Evolutionary conservation across 2,329 filamentous ascomycete species (phyloP), one percentile per base, ranked within the genome.

Genomic region (Graphilbum fragrans): DNA sequence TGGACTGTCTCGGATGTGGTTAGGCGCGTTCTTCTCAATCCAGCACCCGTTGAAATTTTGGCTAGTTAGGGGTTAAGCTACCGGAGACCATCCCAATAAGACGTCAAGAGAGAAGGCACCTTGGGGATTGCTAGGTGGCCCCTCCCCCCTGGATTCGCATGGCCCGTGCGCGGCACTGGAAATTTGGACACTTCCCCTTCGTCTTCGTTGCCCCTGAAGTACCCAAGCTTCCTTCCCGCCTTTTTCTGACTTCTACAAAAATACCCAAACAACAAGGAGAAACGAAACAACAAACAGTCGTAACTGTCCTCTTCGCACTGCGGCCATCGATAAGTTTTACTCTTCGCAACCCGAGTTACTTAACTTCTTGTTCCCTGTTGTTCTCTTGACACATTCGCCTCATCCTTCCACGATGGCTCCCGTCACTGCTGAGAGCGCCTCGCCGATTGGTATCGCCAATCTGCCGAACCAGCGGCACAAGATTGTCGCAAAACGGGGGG

Each of bases 401-500:
- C 39, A 10, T 10, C 32, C 35, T 20, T 20, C 27, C 31, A 51
- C 55, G 61, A 80, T 80, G 76, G 71, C 74, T 63, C 62, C 70
- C 54, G 58, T 69, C 52, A 60, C 69, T 57, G 62, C 69, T 51
- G 73, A 77, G 61, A 77, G 69, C 63, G 73, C 74, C 55, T 77
- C 73, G 57, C 74, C 74, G 55, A 80, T 82, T 74, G 78, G 78
- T 64, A 82, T 82, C 68, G 77, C 78, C 67, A 82, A 82, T 64
- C 66, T 81, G 58, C 77, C 77, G 54, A 82, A 82, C 67, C 78
- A 82, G 70, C 72, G 78, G 57, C 78, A 82, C 68, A 82, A 82
- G 69, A 82, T 82, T 59, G 78, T 82, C 58, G 74, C 72, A 49
- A 79, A 82, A 67, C 82, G 93, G 68, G 92, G 92, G 69, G 93